Conservation (phyloP, 768 basidiomycete species). For the Suillus luteus region DNA sequence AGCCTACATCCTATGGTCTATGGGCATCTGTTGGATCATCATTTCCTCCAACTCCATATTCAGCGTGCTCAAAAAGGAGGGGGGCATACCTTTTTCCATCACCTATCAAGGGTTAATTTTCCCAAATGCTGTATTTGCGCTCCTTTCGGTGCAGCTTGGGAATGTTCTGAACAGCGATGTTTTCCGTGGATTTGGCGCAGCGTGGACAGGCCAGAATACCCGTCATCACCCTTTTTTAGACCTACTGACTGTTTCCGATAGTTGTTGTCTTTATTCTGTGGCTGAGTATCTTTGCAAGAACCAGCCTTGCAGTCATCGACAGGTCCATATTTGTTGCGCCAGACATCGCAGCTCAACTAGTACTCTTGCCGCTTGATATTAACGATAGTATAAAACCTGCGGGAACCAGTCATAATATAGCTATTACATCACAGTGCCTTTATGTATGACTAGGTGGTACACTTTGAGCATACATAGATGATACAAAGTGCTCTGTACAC, state of each 20-base stretch:
- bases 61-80: slow-evolving; percentile 32
- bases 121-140: slow-evolving; percentile 54
- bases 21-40: slow-evolving; percentile 54
- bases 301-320: slow-evolving; percentile 47
- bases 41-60: slow-evolving; percentile 45
- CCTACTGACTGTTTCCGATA: slow-evolving; percentile 18
- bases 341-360: slow-evolving; percentile 32
- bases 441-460: no score
- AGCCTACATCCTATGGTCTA: slow-evolving; percentile 54
- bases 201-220: slow-evolving; percentile 45
- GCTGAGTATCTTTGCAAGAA: slow-evolving; percentile 41
- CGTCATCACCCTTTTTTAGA: not conserved
- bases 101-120: slow-evolving; percentile 59
- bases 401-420: not conserved
- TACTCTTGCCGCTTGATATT: slow-evolving; percentile 6
- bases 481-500: no score
- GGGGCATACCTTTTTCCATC: slow-evolving; percentile 44
- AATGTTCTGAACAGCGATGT: slow-evolving; percentile 48
- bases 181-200: slow-evolving; percentile 54
- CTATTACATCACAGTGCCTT: not conserved
- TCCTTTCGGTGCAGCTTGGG: slow-evolving; percentile 52
- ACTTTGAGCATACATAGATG: not conserved
- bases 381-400: not conserved
- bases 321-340: slow-evolving; percentile 51
- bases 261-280: slow-evolving; percentile 46